Percentiles rank a stretch among this genome's conserved stretches.
phyloP scores from a whole-genome alignment of 495 filamentous ascomycete species.

The Durotheca rogersii region DNA sequence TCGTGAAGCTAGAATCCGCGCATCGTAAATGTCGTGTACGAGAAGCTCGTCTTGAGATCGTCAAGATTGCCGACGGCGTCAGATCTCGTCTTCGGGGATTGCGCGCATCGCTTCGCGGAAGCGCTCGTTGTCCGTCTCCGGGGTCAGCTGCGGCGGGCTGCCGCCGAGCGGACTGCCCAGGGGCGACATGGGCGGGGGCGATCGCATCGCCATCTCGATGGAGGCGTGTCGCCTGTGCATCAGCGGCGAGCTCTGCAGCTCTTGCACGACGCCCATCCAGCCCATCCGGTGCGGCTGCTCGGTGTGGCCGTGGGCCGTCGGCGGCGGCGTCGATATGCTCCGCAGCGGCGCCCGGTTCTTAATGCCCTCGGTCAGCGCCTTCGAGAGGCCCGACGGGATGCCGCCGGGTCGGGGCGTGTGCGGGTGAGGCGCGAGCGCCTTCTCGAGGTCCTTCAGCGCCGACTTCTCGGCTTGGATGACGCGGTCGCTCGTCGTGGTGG shows the following conservation, averaged over 20 bases:
- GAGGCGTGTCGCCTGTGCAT: constrained; percentile 54
- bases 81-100: constrained; percentile 20
- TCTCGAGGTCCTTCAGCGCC: constrained; percentile 39
- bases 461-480: constrained; percentile 28
- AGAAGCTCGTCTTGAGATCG: constrained; percentile 13
- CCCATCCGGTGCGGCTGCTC: constrained; percentile 43
- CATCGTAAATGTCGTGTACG: constrained; percentile 7
- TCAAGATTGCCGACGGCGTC: too few relatives aligned
- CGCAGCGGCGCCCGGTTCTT: constrained; percentile 43
- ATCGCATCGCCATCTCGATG: constrained; percentile 50
- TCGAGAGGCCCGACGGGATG: constrained; percentile 38
- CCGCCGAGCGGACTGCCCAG: constrained; percentile 21
- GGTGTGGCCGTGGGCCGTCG: constrained; percentile 42
- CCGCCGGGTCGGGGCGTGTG: constrained; percentile 36
- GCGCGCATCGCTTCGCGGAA: constrained; percentile 14
- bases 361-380: constrained; percentile 42
- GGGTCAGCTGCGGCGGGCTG: constrained; percentile 1
- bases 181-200: constrained; percentile 28
- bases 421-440: constrained; percentile 15
- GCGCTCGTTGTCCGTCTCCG: constrained; percentile 19
- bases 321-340: constrained; percentile 47
- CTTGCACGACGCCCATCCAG: constrained; percentile 56
- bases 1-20: constrained; percentile 13
- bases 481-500: constrained; percentile 41
- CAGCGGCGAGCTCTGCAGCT: constrained; percentile 52